phyloP scores from a whole-genome alignment of 495 filamentous ascomycete genomes.

The Aspergillus mulundensis region DNA sequence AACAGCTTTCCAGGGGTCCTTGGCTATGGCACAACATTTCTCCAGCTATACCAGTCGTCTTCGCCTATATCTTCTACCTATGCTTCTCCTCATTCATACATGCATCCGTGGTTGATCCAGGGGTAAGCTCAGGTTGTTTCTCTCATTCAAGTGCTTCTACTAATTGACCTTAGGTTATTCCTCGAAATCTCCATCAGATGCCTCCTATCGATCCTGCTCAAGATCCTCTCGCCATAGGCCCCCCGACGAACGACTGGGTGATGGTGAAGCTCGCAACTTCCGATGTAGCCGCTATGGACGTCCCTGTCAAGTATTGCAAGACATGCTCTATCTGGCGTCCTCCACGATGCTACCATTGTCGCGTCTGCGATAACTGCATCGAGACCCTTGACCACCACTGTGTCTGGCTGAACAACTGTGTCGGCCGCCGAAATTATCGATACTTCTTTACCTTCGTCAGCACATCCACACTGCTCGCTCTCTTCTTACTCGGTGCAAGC shows the following conservation, averaged over 20 bases:
- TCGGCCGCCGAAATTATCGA: constrained; percentile 95
- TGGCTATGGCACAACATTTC: constrained; percentile 90
- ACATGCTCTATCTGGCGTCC: constrained; percentile 96
- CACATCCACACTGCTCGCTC: constrained; percentile 65
- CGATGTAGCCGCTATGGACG: constrained; percentile 81
- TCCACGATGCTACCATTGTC: constrained; percentile 91
- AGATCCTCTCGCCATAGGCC: constrained; percentile 75
- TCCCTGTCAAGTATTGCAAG: constrained; percentile 96
- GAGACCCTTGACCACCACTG: constrained; percentile 99
- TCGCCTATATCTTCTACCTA: constrained; percentile 84
- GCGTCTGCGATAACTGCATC: constrained; percentile 92
- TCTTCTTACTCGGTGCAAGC: constrained; percentile 71
- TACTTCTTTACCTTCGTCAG: constrained; percentile 92
- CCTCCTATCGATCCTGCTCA: constrained; percentile 53
- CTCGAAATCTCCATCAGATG: constrained; percentile 74
- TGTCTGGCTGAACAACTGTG: constrained; percentile 98
- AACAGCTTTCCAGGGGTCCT: constrained; percentile 51
- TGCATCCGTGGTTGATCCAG: constrained; percentile 85
- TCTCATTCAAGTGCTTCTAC: constrained; percentile 12
- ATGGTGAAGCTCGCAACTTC: constrained; percentile 75
- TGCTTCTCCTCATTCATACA: constrained; percentile 92
- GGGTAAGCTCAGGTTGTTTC: constrained; percentile 54
- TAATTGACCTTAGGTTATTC: constrained; percentile 58
- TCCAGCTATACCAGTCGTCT: constrained; percentile 85
- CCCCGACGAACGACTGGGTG: constrained; percentile 85